phyloP scores from a whole-genome alignment of 306 rosid species.

The Malus sieversii region DNA sequence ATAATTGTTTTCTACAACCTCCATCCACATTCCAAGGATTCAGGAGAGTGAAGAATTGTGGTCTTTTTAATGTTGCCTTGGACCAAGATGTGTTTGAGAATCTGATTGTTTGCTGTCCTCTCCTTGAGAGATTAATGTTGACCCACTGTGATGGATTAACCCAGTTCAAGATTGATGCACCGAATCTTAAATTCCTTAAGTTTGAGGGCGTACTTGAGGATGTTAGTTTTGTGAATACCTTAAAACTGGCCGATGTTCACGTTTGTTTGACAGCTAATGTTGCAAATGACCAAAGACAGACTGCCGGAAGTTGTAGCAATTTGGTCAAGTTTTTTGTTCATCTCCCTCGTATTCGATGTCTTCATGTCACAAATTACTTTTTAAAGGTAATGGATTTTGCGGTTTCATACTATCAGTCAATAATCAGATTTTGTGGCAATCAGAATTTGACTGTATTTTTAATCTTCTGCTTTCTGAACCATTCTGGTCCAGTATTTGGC shows the following conservation, averaged over 20 bases:
- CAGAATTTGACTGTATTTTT: too few species aligned
- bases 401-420: too few species aligned
- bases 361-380: neutral
- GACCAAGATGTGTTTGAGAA: too few species aligned
- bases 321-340: conserved; percentile 23
- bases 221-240: conserved; percentile 36
- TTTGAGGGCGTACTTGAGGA: conserved; percentile 35
- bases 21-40: conserved; percentile 40
- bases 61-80: conserved; percentile 3
- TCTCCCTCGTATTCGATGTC: conserved; percentile 35
- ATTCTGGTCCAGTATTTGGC: conserved; percentile 29
- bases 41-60: conserved; percentile 39
- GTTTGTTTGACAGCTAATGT: conserved; percentile 5
- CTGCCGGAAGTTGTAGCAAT: conserved; percentile 23
- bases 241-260: conserved; percentile 35
- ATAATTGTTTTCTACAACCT: conserved; percentile 39
- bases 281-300: conserved; percentile 24
- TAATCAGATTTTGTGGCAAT: too few species aligned
- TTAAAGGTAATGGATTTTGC: neutral
- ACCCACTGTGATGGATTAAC: too few species aligned
- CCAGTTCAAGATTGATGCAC: neutral
- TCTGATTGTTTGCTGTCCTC: too few species aligned
- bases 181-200: conserved; percentile 8
- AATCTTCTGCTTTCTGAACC: conserved; percentile 28
- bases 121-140: too few species aligned